phyloP scores from a whole-genome alignment of 345 rosid species.

The Linum trigynum region DNA sequence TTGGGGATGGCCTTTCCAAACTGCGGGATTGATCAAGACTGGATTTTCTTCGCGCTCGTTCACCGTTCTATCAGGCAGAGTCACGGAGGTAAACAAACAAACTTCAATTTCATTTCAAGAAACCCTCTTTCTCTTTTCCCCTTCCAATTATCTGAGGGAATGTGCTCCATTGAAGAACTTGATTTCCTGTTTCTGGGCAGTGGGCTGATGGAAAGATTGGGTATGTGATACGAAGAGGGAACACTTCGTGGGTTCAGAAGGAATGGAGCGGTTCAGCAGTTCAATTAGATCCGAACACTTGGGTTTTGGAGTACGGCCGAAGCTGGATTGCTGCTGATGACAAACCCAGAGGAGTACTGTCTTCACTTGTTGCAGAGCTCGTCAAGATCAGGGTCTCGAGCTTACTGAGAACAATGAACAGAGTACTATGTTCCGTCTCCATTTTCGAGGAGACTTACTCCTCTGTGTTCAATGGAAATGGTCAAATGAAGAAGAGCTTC shows the following conservation, averaged over 20 bases:
- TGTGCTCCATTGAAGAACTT: neutral
- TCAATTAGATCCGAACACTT: conserved; percentile 65
- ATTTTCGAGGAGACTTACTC: conserved; percentile 11
- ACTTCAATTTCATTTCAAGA: neutral
- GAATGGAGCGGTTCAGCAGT: conserved; percentile 49
- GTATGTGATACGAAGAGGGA: conserved; percentile 35
- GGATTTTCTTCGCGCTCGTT: conserved; percentile 48
- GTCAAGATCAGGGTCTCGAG: conserved; percentile 24
- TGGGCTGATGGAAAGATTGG: conserved; percentile 57
- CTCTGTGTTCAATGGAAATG: neutral
- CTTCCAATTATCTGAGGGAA: neutral
- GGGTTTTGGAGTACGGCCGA: conserved; percentile 62
- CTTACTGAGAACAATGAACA: conserved; percentile 18
- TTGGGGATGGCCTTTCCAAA: conserved; percentile 98
- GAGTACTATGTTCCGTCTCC: conserved; percentile 20
- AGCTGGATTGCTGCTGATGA: conserved; percentile 42
- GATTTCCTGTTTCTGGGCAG: conserved; percentile 19
- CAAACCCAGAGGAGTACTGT: conserved; percentile 26
- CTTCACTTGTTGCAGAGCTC: conserved; percentile 37
- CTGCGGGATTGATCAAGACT: conserved; percentile 53
- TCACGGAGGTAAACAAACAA: conserved; percentile 49
- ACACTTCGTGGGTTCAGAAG: conserved; percentile 44
- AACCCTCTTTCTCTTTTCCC: neutral
- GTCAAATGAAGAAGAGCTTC: neutral
- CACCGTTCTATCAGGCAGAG: conserved; percentile 64